phyloP scores from a whole-genome alignment of 2,329 filamentous ascomycete species.

The Botrytis fragariae region DNA sequence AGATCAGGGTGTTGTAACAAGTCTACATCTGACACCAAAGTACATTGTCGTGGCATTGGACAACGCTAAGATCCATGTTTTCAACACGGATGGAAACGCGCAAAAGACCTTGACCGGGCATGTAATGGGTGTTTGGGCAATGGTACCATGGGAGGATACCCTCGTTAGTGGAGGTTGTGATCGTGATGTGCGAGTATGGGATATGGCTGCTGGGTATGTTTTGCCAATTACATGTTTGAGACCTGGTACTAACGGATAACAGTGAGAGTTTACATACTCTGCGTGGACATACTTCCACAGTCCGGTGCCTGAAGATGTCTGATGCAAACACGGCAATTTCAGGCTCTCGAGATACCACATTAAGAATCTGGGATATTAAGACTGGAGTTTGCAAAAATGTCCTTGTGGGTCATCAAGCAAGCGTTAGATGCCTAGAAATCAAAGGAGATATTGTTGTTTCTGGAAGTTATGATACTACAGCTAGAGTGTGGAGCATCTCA shows the following conservation, averaged over 20 bases:
- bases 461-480: constrained; percentile 95
- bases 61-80: constrained; percentile 98
- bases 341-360: constrained; percentile 88
- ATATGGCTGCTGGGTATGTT: constrained; percentile 83
- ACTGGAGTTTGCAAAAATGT: constrained; percentile 88
- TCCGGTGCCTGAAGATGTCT: constrained; percentile 96
- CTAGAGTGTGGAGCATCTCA: constrained; percentile 96
- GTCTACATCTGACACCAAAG: constrained; percentile 86
- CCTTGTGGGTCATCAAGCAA: constrained; percentile 90
- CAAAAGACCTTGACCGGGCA: constrained; percentile 90
- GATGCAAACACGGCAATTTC: constrained; percentile 93
- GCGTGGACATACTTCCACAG: constrained; percentile 93
- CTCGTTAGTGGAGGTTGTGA: constrained; percentile 96
- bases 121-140: constrained; percentile 99
- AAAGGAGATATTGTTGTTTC: constrained; percentile 97
- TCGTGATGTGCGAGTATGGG: constrained; percentile 94
- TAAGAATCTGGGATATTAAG: constrained; percentile 91
- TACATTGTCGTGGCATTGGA: constrained; percentile 98
- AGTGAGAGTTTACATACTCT: constrained; percentile 78
- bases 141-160: constrained; percentile 96
- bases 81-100: constrained; percentile 84
- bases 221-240: constrained; percentile 38
- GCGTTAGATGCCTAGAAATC: constrained; percentile 91
- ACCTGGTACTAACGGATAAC: constrained; percentile 19
- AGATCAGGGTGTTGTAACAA: constrained; percentile 95